Conservation (phyloP, 768 basidiomycete species). For the Lepiota venenata region DNA sequence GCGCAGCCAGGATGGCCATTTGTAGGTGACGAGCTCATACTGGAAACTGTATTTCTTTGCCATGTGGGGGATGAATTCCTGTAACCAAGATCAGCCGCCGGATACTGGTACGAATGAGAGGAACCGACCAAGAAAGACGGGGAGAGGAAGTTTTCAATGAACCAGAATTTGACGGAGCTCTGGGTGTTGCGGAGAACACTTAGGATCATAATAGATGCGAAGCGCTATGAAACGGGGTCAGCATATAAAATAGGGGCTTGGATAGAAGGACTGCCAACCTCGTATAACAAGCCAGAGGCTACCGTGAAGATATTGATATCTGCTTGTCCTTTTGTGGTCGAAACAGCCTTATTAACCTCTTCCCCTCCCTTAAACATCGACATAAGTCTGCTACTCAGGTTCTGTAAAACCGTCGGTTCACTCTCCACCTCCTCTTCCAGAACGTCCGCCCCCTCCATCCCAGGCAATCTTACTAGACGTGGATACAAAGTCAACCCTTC, state of each 20-base stretch:
- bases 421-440: slow-evolving; percentile 44
- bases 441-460: slow-evolving; percentile 83
- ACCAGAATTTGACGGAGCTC: slow-evolving; percentile 98
- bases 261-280: slow-evolving; percentile 47
- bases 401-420: slow-evolving; percentile 40
- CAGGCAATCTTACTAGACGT: slow-evolving; percentile 60
- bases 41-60: slow-evolving; percentile 91
- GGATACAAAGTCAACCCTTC: slow-evolving; percentile 91
- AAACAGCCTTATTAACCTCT: slow-evolving; percentile 20
- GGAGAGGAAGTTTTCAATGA: slow-evolving; percentile 98
- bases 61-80: slow-evolving; percentile 95
- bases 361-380: slow-evolving; percentile 39
- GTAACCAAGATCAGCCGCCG: not conserved
- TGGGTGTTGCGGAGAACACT: slow-evolving; percentile 94
- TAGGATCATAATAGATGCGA: slow-evolving; percentile 97
- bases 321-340: slow-evolving; percentile 49
- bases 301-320: slow-evolving; percentile 99
- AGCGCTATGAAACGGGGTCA: slow-evolving; percentile 58
- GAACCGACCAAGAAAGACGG: slow-evolving; percentile 85
- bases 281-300: slow-evolving; percentile 93
- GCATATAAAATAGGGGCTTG: not conserved
- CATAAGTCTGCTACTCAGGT: slow-evolving; percentile 41
- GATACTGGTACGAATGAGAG: not conserved
- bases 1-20: slow-evolving; percentile 99
- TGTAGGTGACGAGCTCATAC: slow-evolving; percentile 97